These are phyloP conservation scores for Cynanchum wilfordii DNA, from an alignment of 257 asterid species.

Conservation along the genomic window DNA sequence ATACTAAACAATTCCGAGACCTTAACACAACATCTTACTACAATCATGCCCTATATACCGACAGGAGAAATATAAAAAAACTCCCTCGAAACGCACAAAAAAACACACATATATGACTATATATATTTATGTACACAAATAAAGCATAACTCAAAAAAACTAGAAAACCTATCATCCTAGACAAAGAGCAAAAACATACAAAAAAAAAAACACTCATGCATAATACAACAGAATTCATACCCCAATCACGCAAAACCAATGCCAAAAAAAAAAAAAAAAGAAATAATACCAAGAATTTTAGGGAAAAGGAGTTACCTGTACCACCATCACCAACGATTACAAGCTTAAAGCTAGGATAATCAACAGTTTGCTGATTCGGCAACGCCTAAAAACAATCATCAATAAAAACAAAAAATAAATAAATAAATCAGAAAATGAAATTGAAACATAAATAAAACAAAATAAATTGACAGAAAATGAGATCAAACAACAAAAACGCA, in stretches of 20 bases:
- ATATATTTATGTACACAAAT: background rate
- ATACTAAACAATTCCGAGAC: background rate
- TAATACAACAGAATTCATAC: no score
- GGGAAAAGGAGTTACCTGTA: constrained; percentile 38
- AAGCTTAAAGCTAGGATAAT: constrained; percentile 84
- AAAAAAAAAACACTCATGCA: no score
- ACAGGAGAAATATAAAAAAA: background rate
- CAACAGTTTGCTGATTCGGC: constrained; percentile 74
- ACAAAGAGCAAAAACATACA: background rate
- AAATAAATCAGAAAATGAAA: background rate
- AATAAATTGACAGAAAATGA: no score
- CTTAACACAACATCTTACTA: background rate
- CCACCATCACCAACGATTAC: constrained; percentile 92
- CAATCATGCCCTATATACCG: background rate
- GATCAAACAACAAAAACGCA: background rate
- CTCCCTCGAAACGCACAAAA: background rate
- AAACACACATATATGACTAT: no score
- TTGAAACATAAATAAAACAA: background rate
- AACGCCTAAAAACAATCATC: constrained; percentile 41
- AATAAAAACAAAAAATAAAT: background rate
- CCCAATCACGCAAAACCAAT: background rate
- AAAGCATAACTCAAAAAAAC: background rate
- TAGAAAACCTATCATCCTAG: background rate
- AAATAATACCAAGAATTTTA: background rate
- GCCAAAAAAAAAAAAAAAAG: no score